These are phyloP conservation scores for Nannizzia gypsea DNA, from an alignment of 2,329 filamentous ascomycete genomes.

Conservation along the genomic window DNA sequence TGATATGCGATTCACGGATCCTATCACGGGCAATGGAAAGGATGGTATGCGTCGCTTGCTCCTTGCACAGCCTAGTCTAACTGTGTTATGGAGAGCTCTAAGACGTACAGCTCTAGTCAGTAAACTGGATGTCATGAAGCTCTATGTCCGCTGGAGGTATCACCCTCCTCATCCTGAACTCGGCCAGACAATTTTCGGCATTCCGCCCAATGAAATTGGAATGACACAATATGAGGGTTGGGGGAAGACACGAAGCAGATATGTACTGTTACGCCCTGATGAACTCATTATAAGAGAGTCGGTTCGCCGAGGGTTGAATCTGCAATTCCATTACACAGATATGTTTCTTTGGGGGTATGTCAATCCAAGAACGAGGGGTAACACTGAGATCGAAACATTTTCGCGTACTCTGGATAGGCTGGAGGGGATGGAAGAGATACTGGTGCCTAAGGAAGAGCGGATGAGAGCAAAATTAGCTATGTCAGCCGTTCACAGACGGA, in stretches of 20 bases:
- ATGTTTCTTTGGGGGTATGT: slow-evolving; percentile 55
- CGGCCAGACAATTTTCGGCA: slow-evolving; percentile 35
- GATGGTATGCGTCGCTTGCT: slow-evolving; percentile 46
- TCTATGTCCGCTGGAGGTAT: slow-evolving; percentile 49
- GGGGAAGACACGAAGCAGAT: slow-evolving; percentile 22
- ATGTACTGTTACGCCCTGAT: slow-evolving; percentile 45
- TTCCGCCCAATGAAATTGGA: slow-evolving; percentile 45
- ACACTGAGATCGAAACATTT: slow-evolving; percentile 43
- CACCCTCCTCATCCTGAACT: slow-evolving; percentile 20
- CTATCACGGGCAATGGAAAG: slow-evolving; percentile 43
- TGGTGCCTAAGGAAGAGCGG: slow-evolving; percentile 6
- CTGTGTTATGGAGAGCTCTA: slow-evolving; percentile 49
- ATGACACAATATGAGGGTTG: slow-evolving; percentile 30
- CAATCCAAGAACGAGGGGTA: slow-evolving; percentile 41
- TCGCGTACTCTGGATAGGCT: slow-evolving; percentile 40
- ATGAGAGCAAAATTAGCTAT: not conserved
- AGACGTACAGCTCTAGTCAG: slow-evolving; percentile 43
- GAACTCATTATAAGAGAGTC: slow-evolving; percentile 49
- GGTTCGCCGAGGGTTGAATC: slow-evolving; percentile 39
- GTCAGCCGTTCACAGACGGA: slow-evolving; percentile 4
- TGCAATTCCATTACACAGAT: slow-evolving; percentile 44
- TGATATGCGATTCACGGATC: slow-evolving; percentile 56
- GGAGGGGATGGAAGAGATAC: slow-evolving; percentile 13
- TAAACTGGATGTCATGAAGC: slow-evolving; percentile 42
- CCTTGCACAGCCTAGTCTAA: slow-evolving; percentile 47